A percentile compares a stretch with the other conserved stretches of the same genome.
phyloP scores from a whole-genome alignment of 352 stramenopile species.

The Pythium aristosporum region DNA sequence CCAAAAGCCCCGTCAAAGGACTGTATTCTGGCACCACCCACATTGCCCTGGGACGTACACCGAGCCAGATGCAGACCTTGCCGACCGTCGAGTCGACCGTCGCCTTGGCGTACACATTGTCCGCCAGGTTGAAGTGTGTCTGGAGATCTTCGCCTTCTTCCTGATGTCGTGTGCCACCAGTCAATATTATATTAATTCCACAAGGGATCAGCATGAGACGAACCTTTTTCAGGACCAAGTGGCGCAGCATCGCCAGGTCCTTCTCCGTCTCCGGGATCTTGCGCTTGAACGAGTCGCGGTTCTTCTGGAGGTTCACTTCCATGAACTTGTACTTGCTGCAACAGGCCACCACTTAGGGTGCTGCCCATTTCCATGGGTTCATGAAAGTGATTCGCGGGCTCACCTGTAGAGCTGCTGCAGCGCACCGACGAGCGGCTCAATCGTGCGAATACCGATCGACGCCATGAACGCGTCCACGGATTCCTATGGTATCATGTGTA shows the following conservation, averaged over 20 bases:
- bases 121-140: constrained; percentile 93
- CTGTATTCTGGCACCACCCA: not conserved
- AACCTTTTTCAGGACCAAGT: constrained; percentile 74
- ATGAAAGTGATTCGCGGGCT: not conserved
- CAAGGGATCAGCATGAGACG: not conserved
- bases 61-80: constrained; percentile 97
- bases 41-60: constrained; percentile 38
- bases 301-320: constrained; percentile 87
- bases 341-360: not conserved
- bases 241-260: constrained; percentile 76
- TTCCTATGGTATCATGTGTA: constrained; percentile 35
- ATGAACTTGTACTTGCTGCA: constrained; percentile 90
- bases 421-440: constrained; percentile 76
- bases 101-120: constrained; percentile 95
- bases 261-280: constrained; percentile 93
- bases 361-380: too few species aligned
- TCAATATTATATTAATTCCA: not conserved
- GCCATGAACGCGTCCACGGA: constrained; percentile 71
- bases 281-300: constrained; percentile 82
- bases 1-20: too few species aligned
- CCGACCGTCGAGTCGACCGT: constrained; percentile 87
- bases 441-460: constrained; percentile 47
- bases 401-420: constrained; percentile 86
- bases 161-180: constrained; percentile 7
- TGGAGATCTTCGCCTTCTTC: constrained; percentile 79